phyloP scores from a whole-genome alignment of 805 yeast species.

The Dipodascus geniculatus region DNA sequence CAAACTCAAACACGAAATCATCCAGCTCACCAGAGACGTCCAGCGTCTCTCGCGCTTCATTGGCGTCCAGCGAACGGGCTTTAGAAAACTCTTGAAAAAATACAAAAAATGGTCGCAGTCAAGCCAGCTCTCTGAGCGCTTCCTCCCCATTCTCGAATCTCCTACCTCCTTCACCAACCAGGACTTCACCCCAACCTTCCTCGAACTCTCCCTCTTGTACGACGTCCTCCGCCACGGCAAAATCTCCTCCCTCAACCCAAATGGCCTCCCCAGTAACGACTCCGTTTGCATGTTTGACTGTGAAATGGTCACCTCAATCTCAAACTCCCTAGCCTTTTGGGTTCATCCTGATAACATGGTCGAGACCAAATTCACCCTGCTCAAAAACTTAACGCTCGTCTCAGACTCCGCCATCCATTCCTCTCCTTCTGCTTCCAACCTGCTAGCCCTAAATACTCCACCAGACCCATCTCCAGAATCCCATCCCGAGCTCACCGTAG shows the following conservation, averaged over 20 bases:
- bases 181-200: slow-evolving; percentile 49
- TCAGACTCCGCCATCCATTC: slow-evolving; percentile 13
- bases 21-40: slow-evolving; percentile 36
- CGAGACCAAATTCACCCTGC: slow-evolving; percentile 38
- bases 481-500: slow-evolving; percentile 8
- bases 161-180: slow-evolving; percentile 47
- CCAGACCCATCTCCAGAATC: slow-evolving; percentile 6
- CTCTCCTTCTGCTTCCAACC: slow-evolving; percentile 4
- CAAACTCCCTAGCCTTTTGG: slow-evolving; percentile 35
- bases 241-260: slow-evolving; percentile 13
- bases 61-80: slow-evolving; percentile 58
- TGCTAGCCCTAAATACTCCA: not conserved
- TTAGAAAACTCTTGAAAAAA: slow-evolving; percentile 64
- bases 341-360: slow-evolving; percentile 50
- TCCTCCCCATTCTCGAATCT: slow-evolving; percentile 28
- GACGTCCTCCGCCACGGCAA: slow-evolving; percentile 32
- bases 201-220: slow-evolving; percentile 44
- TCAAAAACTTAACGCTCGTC: slow-evolving; percentile 32
- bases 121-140: slow-evolving; percentile 20
- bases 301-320: slow-evolving; percentile 22
- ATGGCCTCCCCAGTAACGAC: slow-evolving; percentile 12
- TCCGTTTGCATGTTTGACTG: slow-evolving; percentile 24
- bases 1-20: slow-evolving; percentile 29
- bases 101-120: slow-evolving; percentile 36
- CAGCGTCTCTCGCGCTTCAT: slow-evolving; percentile 62